Conservation (phyloP, 2,329 filamentous ascomycete species). For the Leptographium flavum region DNA sequence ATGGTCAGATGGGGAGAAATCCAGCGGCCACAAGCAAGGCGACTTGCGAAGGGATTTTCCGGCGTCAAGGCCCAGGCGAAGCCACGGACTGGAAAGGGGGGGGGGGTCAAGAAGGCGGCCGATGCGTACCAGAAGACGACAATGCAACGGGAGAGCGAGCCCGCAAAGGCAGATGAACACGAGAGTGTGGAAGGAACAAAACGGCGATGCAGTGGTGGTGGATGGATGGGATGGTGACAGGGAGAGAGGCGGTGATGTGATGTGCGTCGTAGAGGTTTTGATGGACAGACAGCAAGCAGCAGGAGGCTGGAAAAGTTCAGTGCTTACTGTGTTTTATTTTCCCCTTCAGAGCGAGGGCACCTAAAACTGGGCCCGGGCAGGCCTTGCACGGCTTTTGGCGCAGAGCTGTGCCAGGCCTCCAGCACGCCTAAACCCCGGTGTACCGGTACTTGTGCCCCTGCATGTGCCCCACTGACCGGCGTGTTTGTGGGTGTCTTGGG, state of each 20-base stretch:
- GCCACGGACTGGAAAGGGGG: not conserved
- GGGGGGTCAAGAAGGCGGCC: not conserved
- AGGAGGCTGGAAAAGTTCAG: constrained; percentile 10
- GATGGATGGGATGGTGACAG: constrained; percentile 6
- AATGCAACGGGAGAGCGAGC: constrained; percentile 6
- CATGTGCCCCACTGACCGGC: no score
- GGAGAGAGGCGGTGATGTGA: constrained; percentile 5
- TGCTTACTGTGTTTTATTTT: constrained; percentile 4
- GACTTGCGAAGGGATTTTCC: not conserved
- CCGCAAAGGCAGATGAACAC: constrained; percentile 4
- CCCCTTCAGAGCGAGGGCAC: not conserved
- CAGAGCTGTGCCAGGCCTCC: no score
- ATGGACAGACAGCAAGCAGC: constrained; percentile 1
- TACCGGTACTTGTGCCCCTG: not conserved
- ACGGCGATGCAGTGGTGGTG: constrained; percentile 2
- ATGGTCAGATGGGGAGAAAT: no score
- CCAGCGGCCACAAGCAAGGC: not conserved
- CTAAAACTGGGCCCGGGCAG: not conserved
- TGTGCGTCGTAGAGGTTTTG: constrained; percentile 3
- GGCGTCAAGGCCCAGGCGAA: not conserved
- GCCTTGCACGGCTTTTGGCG: no score
- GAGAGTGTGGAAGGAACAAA: constrained; percentile 2
- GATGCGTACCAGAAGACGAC: constrained; percentile 2
- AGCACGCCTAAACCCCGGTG: not conserved
- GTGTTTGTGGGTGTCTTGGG: no score